Evolutionary conservation across 2,329 filamentous ascomycete species (phyloP), one percentile per base, ranked within the genome.

Genomic region (Aspergillus puulaauensis): DNA sequence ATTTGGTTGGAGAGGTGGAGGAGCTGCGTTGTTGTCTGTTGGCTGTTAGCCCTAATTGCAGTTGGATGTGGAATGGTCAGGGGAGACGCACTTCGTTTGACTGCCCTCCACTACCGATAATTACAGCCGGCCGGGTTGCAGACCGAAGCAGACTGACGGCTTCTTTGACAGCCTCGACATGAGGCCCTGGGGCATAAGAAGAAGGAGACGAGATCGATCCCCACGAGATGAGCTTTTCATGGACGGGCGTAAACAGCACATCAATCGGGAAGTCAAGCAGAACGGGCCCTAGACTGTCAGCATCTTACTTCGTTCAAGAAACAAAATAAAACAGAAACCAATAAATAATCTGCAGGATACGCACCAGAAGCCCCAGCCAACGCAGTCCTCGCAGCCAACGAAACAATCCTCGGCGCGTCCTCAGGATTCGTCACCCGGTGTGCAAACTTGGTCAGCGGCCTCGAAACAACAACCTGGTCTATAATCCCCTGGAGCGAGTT

Each of bases 401-500:
- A 74, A 3, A 79, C 69, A n/a, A 80, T 68, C 11, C 79, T 66
- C 5, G 78, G 78, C 31, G 77, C 77, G 58, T 81, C 78, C 50
- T 76, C 76, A 0, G 76, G 73, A 44, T 73, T 73, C 0, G 76
- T 77, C 23, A 80, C 70, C 0, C 77, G 73, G 61, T 80, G 77
- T 2, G 74, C 75, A 54, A 80, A 80, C 52, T 80, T 80, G 7
- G 77, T 79, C 39, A 80, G 60, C 0, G 77, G 76, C 31, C 73
- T 74, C 1, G 77, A 71, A 1, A 76, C 68, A 3, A 80, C 75
- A 4, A 80, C 71, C 56, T 80, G 78, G 60, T 81, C 78, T 56
- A 78, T 75, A 45, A 76, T 77, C 6, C 77, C 79, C 61, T 81
- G 78, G 0, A 80, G 73, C 1, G 72, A 71, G 58, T 81, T 80